These are phyloP conservation scores for Chytriomyces hyalinus DNA, from an alignment of 192 early-diverging fungal genomes.

Conservation along the genomic window DNA sequence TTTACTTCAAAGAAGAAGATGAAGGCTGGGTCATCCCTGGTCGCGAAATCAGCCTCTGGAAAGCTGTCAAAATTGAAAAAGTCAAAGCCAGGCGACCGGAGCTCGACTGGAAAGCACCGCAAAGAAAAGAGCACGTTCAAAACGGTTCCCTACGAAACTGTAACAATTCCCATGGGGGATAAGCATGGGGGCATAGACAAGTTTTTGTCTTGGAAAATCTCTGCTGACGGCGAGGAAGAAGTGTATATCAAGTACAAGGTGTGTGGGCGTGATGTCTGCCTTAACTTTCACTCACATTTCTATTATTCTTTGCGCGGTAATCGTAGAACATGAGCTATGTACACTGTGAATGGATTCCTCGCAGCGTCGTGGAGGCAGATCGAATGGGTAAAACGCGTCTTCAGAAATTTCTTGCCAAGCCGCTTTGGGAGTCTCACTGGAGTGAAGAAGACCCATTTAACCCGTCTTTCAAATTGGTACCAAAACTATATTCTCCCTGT, in stretches of 20 bases:
- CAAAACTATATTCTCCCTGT: not conserved
- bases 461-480: constrained; percentile 66
- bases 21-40: not conserved
- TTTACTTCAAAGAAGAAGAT: constrained; percentile 9
- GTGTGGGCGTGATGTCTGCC: constrained; percentile 4
- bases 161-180: constrained; percentile 56
- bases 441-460: constrained; percentile 68
- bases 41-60: not conserved
- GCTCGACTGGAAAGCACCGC: not conserved
- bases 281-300: not conserved
- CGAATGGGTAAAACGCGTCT: constrained; percentile 72
- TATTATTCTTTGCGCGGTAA: not conserved
- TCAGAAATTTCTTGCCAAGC: constrained; percentile 76
- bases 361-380: constrained; percentile 52
- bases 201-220: constrained; percentile 51
- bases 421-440: constrained; percentile 59
- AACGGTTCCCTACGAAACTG: constrained; percentile 45
- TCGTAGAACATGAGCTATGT: constrained; percentile 71
- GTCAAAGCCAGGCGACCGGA: not conserved
- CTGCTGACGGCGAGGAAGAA: constrained; percentile 53
- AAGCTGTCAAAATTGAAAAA: constrained; percentile 1
- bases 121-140: constrained; percentile 12
- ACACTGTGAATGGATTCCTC: constrained; percentile 75
- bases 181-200: constrained; percentile 49
- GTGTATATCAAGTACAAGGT: constrained; percentile 84